Percentiles rank a stretch among this genome's conserved stretches.
Conservation (phyloP, 495 filamentous ascomycete genomes). For the Neurospora intermedia region DNA sequence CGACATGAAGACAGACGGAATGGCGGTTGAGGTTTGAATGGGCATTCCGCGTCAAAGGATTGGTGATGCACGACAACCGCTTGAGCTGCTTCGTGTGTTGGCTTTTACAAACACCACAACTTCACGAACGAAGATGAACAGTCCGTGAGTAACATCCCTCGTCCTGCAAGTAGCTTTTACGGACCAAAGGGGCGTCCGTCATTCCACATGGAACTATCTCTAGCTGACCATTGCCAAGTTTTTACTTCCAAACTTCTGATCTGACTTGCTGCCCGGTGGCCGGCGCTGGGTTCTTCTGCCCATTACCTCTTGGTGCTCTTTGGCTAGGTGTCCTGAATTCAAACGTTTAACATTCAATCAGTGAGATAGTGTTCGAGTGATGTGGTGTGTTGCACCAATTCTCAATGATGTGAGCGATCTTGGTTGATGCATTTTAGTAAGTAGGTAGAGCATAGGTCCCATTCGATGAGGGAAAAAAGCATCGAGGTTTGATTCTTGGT, state of each 20-base stretch:
- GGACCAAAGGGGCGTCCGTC: no score
- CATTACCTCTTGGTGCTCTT: neutral
- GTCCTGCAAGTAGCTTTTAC: no score
- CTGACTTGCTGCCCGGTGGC: neutral
- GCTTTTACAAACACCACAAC: no score
- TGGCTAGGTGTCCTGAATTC: neutral
- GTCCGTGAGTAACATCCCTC: no score
- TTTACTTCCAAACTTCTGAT: neutral
- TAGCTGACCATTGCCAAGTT: no score
- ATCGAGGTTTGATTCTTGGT: neutral
- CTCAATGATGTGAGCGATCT: neutral
- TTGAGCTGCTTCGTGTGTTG: no score
- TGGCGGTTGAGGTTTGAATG: no score
- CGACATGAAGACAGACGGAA: no score
- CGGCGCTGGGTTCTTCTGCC: neutral
- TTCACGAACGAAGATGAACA: no score
- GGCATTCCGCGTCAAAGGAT: no score
- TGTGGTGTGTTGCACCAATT: neutral
- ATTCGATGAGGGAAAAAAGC: neutral
- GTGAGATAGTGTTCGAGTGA: neutral
- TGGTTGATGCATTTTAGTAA: neutral
- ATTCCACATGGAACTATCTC: no score
- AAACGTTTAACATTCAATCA: neutral
- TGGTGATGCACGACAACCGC: no score
- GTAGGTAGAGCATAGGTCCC: neutral